phyloP scores from a whole-genome alignment of 2,329 filamentous ascomycete species.

The Beauveria sp. region DNA sequence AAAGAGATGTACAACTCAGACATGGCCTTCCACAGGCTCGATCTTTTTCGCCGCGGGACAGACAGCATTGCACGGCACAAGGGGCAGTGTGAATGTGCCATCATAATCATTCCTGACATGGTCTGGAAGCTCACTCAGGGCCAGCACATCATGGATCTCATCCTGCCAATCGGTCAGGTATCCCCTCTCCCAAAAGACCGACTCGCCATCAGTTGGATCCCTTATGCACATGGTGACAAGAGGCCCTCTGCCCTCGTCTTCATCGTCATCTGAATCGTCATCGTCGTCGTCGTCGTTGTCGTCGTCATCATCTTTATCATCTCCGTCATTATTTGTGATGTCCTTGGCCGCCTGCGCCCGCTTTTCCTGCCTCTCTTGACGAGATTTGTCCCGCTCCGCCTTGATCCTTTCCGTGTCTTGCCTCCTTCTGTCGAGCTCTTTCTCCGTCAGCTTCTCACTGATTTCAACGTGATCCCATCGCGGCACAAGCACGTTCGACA shows the following conservation, averaged over 20 bases:
- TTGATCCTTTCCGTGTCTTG: constrained; percentile 1
- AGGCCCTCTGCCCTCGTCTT: neutral
- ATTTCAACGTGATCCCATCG: constrained; percentile 1
- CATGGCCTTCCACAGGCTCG: no score
- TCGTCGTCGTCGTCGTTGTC: constrained; percentile 11
- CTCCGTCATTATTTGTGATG: neutral
- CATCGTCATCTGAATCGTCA: neutral
- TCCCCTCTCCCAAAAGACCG: constrained; percentile 12
- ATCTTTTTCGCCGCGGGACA: neutral
- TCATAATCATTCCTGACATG: constrained; percentile 3
- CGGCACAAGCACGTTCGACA: neutral
- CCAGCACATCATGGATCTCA: constrained; percentile 12
- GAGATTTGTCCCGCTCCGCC: neutral
- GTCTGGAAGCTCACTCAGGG: constrained; percentile 2
- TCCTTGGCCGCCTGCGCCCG: neutral
- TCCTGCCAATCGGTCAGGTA: constrained; percentile 15
- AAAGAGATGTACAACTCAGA: neutral
- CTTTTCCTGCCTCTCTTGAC: neutral
- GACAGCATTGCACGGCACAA: constrained; percentile 1
- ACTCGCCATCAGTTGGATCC: constrained; percentile 3
- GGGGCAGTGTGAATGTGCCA: neutral
- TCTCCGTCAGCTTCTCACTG: constrained; percentile 1
- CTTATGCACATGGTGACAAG: constrained; percentile 13
- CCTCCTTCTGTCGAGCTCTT: neutral
- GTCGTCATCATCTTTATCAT: neutral